Conservation (phyloP, 75 land plant genomes). For the Ceratopteris richardii region DNA sequence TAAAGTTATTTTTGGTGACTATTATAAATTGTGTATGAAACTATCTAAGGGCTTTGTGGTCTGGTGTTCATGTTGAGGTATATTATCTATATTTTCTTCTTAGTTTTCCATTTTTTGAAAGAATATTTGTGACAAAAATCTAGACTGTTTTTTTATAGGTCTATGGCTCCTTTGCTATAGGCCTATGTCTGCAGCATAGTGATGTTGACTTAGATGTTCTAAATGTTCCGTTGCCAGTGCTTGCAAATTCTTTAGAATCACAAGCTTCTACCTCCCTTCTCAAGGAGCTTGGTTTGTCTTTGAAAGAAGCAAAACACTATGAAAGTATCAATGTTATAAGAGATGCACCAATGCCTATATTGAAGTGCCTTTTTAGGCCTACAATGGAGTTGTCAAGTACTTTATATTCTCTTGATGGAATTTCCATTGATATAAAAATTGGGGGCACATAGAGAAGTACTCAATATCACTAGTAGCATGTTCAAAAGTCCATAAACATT, state of each 20-base stretch:
- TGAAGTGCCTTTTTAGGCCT: conserved; percentile 26
- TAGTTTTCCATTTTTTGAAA: too few species aligned
- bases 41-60: conserved; percentile 27
- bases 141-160: too few species aligned
- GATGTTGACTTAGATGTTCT: conserved; percentile 41
- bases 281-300: conserved; percentile 13
- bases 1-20: conserved; percentile 26
- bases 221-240: conserved; percentile 15
- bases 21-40: conserved; percentile 26
- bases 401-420: too few species aligned
- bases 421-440: conserved; percentile 34
- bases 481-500: too few species aligned
- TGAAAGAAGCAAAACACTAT: conserved; percentile 28
- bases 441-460: conserved; percentile 4
- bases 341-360: conserved; percentile 31
- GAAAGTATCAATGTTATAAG: conserved; percentile 19
- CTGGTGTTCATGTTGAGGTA: conserved; percentile 38
- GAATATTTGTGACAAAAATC: neutral
- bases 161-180: conserved; percentile 9
- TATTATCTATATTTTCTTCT: neutral
- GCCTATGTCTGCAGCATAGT: conserved; percentile 40
- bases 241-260: too few species aligned
- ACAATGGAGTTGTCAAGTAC: neutral
- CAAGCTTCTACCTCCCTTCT: too few species aligned
- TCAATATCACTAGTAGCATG: neutral